Percentiles rank a stretch among this genome's conserved stretches.
These are phyloP conservation scores for Elsinoe arachidis DNA, from an alignment of 2,329 filamentous ascomycete species.

Conservation along the genomic window DNA sequence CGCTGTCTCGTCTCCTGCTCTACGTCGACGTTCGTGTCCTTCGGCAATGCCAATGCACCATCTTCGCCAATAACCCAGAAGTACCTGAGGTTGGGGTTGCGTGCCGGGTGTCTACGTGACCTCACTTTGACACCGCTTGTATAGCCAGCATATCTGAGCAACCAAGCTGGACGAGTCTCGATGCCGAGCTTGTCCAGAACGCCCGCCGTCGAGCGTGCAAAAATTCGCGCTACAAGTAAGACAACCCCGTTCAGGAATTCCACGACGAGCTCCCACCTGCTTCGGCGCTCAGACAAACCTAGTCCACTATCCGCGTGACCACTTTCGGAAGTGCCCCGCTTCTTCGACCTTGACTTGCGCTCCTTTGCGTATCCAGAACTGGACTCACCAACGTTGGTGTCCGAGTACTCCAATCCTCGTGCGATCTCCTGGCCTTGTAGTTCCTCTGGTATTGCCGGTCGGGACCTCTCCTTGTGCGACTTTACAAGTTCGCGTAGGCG, in stretches of 20 bases:
- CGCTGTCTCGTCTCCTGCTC: slow-evolving; percentile 67
- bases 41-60: slow-evolving; percentile 48
- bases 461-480: slow-evolving; percentile 29
- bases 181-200: slow-evolving; percentile 53
- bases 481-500: slow-evolving; percentile 61
- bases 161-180: slow-evolving; percentile 54
- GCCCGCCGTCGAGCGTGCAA: slow-evolving; percentile 47
- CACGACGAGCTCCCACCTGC: slow-evolving; percentile 65
- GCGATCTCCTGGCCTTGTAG: slow-evolving; percentile 35
- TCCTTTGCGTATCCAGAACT: slow-evolving; percentile 57
- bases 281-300: slow-evolving; percentile 68
- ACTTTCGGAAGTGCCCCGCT: slow-evolving; percentile 20
- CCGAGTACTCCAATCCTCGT: slow-evolving; percentile 26
- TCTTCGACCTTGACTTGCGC: slow-evolving; percentile 40
- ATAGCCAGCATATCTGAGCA: slow-evolving; percentile 45
- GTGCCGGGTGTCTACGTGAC: slow-evolving; percentile 15
- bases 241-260: slow-evolving; percentile 71
- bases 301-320: slow-evolving; percentile 52
- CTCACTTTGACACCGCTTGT: slow-evolving; percentile 19
- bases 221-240: slow-evolving; percentile 52
- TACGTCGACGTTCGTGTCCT: slow-evolving; percentile 63
- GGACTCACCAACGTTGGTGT: slow-evolving; percentile 26
- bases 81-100: slow-evolving; percentile 30
- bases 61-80: slow-evolving; percentile 47
- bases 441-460: slow-evolving; percentile 32